Percentiles rank a stretch among this genome's conserved stretches.
phyloP scores from a whole-genome alignment of 169 alveolate genomes.

The Toxoplasma gondii region DNA sequence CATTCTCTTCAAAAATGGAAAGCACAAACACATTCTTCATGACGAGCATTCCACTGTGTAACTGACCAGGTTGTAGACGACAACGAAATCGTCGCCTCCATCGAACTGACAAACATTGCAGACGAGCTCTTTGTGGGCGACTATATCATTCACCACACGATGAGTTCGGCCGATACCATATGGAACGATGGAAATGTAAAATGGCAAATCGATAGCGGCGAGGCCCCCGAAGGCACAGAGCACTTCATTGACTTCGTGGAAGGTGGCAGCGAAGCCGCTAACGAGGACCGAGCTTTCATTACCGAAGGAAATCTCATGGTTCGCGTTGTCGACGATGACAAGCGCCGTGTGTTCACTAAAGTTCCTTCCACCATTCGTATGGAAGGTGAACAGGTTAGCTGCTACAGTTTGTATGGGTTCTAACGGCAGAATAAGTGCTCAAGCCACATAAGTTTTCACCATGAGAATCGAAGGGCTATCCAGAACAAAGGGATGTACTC shows the following conservation, averaged over 20 bases:
- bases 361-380: neutral
- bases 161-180: neutral
- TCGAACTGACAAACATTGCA: neutral
- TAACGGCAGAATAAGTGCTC: too few relatives aligned
- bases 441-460: too few relatives aligned
- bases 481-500: too few relatives aligned
- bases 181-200: neutral
- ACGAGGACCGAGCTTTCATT: neutral
- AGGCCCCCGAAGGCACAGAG: neutral
- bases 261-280: neutral
- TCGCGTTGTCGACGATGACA: constrained; percentile 8
- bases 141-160: neutral
- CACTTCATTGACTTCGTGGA: neutral
- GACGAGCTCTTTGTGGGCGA: neutral
- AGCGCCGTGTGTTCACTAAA: neutral
- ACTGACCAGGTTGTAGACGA: neutral
- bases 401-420: too few relatives aligned
- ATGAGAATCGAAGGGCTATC: too few relatives aligned
- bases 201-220: neutral
- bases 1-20: too few relatives aligned
- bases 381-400: neutral
- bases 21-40: too few relatives aligned
- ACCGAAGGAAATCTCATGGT: neutral
- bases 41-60: too few relatives aligned
- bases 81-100: neutral